Conservation (phyloP, 176 grass and related monocot species). For the Poa annua region DNA sequence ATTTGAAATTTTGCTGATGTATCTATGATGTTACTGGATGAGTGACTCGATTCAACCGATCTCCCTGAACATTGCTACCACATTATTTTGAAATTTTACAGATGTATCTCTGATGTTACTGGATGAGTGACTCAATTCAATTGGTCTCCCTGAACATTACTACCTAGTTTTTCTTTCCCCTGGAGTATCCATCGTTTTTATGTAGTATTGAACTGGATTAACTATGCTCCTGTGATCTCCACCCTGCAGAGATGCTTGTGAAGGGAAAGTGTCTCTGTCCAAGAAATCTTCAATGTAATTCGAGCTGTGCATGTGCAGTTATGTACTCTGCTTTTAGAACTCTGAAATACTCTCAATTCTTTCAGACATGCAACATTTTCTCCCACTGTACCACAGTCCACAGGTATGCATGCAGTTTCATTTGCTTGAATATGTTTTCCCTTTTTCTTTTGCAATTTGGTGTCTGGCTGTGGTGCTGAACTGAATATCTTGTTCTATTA, state of each 20-base stretch:
- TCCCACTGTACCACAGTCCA: background rate
- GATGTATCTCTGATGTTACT: background rate
- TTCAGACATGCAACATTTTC: constrained; percentile 6
- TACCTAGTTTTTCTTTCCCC: background rate
- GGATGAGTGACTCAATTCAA: background rate
- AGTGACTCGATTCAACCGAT: background rate
- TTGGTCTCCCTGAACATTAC: background rate
- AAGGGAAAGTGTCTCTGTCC: background rate
- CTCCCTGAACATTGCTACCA: background rate
- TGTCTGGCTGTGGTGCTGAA: background rate
- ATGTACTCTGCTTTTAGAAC: background rate
- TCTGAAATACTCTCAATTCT: background rate
- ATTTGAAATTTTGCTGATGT: background rate
- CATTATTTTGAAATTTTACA: background rate
- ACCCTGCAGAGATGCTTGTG: constrained; percentile 2
- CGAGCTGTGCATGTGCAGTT: background rate
- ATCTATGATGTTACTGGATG: background rate
- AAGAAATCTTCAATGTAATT: background rate
- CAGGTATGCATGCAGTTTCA: background rate
- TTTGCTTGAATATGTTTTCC: background rate
- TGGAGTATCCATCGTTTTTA: background rate
- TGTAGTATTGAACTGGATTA: background rate
- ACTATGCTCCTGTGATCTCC: background rate
- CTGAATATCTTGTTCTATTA: background rate
- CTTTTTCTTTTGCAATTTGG: background rate